Conservation (phyloP, 2,329 filamentous ascomycete species). For the Parastagonospora avenae region DNA sequence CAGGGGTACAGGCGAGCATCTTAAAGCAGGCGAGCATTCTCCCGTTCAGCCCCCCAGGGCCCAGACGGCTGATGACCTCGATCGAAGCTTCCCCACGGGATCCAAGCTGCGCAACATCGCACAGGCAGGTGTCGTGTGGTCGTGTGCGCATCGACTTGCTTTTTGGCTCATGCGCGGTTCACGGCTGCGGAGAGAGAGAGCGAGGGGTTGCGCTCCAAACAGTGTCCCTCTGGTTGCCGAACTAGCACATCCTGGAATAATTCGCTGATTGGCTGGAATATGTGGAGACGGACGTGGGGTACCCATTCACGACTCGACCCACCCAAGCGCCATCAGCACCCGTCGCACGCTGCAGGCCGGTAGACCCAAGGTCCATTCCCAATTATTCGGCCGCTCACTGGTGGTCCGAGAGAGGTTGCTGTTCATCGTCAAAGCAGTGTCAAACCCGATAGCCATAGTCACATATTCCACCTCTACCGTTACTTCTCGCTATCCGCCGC, state of each 20-base stretch:
- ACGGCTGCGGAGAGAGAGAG: conserved; percentile 13
- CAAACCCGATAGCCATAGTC: background rate
- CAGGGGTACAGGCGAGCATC: conserved; percentile 4
- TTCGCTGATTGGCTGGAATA: no score
- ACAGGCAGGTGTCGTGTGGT: conserved; percentile 13
- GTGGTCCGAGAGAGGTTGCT: conserved; percentile 6
- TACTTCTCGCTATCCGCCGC: background rate
- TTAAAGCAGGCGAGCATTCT: conserved; percentile 6
- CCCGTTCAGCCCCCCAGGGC: conserved; percentile 6
- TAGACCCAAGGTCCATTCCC: conserved; percentile 14
- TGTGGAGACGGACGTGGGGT: no score
- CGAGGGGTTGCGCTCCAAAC: conserved; percentile 15
- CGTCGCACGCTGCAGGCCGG: conserved; percentile 28
- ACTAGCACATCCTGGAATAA: background rate
- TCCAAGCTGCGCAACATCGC: background rate
- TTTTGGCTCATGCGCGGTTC: conserved; percentile 12
- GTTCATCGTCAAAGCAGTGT: background rate
- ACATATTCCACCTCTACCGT: background rate
- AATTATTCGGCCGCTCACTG: conserved; percentile 33
- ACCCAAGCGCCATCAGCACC: conserved; percentile 26
- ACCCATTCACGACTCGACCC: no score
- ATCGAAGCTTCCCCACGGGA: background rate
- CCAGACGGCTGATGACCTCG: conserved; percentile 1
- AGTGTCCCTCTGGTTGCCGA: conserved; percentile 18
- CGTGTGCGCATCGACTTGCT: conserved; percentile 13